A percentile compares a stretch with the other conserved stretches of the same genome.
Evolutionary conservation across 2,329 filamentous ascomycete genomes (phyloP).

Genomic region (Monosporascus sp.): DNA sequence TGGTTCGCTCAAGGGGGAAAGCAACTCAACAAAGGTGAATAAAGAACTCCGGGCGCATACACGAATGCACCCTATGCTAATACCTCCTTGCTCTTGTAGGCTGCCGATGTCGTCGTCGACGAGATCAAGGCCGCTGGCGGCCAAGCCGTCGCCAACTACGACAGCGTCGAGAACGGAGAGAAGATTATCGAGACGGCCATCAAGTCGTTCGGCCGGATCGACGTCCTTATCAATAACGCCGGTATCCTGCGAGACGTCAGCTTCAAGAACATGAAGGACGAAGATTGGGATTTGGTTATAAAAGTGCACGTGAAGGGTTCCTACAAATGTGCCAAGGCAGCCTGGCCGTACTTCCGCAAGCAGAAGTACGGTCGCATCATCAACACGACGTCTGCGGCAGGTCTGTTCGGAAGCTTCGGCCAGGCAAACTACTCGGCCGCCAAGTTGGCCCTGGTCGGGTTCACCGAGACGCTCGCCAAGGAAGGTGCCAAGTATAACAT

Average conservation of each 20-base stretch:
- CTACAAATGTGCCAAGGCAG: constrained; percentile 91
- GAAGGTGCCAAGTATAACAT: constrained; percentile 99
- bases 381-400: constrained; percentile 94
- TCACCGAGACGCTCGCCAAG: constrained; percentile 96
- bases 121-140: constrained; percentile 84
- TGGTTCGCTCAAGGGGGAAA: constrained; percentile 88
- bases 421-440: constrained; percentile 97
- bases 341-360: constrained; percentile 97
- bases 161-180: constrained; percentile 88
- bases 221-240: constrained; percentile 96
- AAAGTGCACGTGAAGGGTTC: constrained; percentile 88
- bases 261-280: constrained; percentile 98
- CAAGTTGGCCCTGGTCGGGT: constrained; percentile 91
- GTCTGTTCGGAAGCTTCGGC: constrained; percentile 91
- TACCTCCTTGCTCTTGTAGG: constrained; percentile 38
- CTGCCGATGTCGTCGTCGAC: constrained; percentile 75
- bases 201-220: constrained; percentile 76
- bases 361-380: constrained; percentile 97
- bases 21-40: constrained; percentile 74
- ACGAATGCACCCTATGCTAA: constrained; percentile 16
- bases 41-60: background rate
- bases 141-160: constrained; percentile 96
- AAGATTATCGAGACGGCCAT: constrained; percentile 89
- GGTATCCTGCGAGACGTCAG: constrained; percentile 91
- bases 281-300: constrained; percentile 94